These are phyloP conservation scores for Umbelopsis ramanniana DNA, from an alignment of 192 early-diverging fungal genomes.

Conservation along the genomic window DNA sequence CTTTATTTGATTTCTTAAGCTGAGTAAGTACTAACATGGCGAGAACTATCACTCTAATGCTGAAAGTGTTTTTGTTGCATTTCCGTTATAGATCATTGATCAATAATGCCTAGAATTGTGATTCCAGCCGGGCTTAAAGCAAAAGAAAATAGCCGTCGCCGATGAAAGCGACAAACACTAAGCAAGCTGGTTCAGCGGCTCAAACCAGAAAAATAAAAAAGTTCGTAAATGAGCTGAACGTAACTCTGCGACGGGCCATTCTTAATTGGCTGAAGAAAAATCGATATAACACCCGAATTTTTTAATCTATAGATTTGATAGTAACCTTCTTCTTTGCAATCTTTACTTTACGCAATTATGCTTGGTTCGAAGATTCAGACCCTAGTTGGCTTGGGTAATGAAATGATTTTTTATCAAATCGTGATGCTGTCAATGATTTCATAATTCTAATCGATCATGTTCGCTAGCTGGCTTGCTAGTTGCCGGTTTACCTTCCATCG, in stretches of 20 bases:
- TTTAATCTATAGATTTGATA: neutral
- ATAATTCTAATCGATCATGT: neutral
- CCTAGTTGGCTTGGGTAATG: neutral
- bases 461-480: neutral
- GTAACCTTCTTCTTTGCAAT: neutral
- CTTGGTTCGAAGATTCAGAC: conserved; percentile 13
- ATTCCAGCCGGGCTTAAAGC: neutral
- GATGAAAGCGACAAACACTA: neutral
- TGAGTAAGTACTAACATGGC: too few species aligned
- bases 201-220: neutral
- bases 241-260: neutral
- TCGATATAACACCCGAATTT: neutral
- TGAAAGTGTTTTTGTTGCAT: too few species aligned
- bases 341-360: neutral
- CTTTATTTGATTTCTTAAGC: too few species aligned
- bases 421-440: too few species aligned
- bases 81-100: neutral
- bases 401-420: too few species aligned
- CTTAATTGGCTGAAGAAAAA: neutral
- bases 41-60: too few species aligned
- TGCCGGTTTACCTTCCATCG: neutral
- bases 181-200: neutral
- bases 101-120: neutral
- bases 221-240: neutral
- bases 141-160: neutral